These are phyloP conservation scores for Sonneratia caseolaris DNA, from an alignment of 345 rosid species.

Conservation along the genomic window DNA sequence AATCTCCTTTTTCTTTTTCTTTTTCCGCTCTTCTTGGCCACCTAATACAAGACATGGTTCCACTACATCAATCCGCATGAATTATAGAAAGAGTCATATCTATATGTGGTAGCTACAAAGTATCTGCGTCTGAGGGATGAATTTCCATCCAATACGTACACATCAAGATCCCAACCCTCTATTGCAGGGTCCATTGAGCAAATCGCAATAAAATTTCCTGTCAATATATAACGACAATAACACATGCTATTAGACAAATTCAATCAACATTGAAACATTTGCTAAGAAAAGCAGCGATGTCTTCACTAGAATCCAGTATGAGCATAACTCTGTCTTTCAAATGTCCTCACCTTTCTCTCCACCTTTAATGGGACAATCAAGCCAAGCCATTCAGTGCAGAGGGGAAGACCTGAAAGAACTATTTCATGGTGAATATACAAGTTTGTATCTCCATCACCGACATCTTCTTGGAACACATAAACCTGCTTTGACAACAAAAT, in stretches of 20 bases:
- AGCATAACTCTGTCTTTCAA: background rate
- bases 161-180: constrained; percentile 94
- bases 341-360: constrained; percentile 58
- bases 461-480: constrained; percentile 52
- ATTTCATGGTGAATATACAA: constrained; percentile 81
- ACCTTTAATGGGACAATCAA: constrained; percentile 83
- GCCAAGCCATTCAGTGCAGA: constrained; percentile 85
- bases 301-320: background rate
- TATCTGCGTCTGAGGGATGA: constrained; percentile 1
- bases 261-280: background rate
- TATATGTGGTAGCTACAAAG: background rate
- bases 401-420: constrained; percentile 67
- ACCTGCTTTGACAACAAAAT: constrained; percentile 34
- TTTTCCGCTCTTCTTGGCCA: constrained; percentile 42
- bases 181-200: constrained; percentile 86
- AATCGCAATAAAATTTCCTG: constrained; percentile 89
- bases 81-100: constrained; percentile 10
- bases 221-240: constrained; percentile 7
- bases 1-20: constrained; percentile 14
- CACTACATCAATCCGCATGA: constrained; percentile 66
- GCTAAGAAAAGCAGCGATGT: background rate
- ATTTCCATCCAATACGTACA: constrained; percentile 33
- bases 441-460: constrained; percentile 43
- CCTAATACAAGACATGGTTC: constrained; percentile 68
- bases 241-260: background rate